Conservation (phyloP, 768 basidiomycete species). For the Polyporus arcularius region DNA sequence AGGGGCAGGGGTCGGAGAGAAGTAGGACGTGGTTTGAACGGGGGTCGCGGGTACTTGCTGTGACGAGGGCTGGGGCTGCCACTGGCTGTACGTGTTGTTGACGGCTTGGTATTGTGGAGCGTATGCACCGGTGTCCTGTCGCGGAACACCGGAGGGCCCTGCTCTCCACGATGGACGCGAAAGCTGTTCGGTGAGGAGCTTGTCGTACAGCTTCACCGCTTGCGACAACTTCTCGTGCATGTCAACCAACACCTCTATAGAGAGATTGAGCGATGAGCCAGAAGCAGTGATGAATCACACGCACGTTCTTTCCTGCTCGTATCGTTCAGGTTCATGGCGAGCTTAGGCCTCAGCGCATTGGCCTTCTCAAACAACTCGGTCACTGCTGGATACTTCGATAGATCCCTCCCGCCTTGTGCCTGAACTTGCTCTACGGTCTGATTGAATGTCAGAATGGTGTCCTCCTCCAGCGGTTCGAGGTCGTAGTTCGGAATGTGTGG, state of each 20-base stretch:
- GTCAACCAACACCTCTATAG: slow-evolving; percentile 78
- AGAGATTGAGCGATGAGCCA: neutral
- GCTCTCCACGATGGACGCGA: slow-evolving; percentile 66
- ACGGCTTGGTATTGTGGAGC: slow-evolving; percentile 23
- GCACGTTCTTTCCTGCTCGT: slow-evolving; percentile 82
- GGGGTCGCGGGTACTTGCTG: slow-evolving; percentile 11
- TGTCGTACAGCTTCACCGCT: slow-evolving; percentile 90
- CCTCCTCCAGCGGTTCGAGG: slow-evolving; percentile 77
- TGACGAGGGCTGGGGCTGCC: slow-evolving; percentile 19
- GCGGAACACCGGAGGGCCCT: slow-evolving; percentile 8
- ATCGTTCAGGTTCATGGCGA: slow-evolving; percentile 84
- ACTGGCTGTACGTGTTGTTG: slow-evolving; percentile 19
- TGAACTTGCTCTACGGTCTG: slow-evolving; percentile 87
- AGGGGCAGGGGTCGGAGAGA: slow-evolving; percentile 16
- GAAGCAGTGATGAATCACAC: slow-evolving; percentile 23
- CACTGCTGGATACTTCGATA: slow-evolving; percentile 81
- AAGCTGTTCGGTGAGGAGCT: slow-evolving; percentile 81
- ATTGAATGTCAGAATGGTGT: slow-evolving; percentile 87
- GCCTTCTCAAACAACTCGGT: slow-evolving; percentile 86
- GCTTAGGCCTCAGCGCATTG: slow-evolving; percentile 72
- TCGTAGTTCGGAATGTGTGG: slow-evolving; percentile 77
- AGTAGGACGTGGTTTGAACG: slow-evolving; percentile 16
- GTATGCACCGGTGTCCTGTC: slow-evolving; percentile 27
- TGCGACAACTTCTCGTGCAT: slow-evolving; percentile 95
- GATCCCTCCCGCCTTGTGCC: slow-evolving; percentile 73